Base-by-base conservation (phyloP, 495 filamentous ascomycete species). In the Darksidea phi region DNA sequence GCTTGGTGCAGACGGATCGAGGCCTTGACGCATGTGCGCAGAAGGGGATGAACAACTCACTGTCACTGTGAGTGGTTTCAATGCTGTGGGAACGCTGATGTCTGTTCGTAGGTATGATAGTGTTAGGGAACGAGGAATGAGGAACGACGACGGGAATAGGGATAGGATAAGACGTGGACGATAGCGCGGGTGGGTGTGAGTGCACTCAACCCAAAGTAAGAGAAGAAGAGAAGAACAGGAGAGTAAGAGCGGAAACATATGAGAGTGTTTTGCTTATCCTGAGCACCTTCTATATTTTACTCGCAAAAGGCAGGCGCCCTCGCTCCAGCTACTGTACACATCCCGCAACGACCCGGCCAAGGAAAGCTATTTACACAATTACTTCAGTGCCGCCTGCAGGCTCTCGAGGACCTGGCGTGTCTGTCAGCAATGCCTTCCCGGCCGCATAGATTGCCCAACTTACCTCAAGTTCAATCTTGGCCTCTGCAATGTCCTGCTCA, bases 401-500 rank as follows among this genome's bases (percentile, higher is more conserved):
- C 71, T 76, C 70, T 78, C 76, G 23, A 77, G 58, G 18, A 77
- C 75, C 75, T 77, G 17, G 43, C 17, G n/a, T 18, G 10, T n/a
- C n/a, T 48, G 59, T 57, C 37, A 21, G 45, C 17, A 47, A 63
- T 52, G 36, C 24, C 7, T 52, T 11, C 10, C 26, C 54, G 5
- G n/a, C 15, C 6, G 47, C 28, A 15, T 2, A 32, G 7, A 11
- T 34, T 37, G 12, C 18, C 25, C 12, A n/a, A 68, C 80, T 63
- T 78, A 96, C 94, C 88, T 97, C 94, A 64, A 99, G 78, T 81
- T 99, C 95, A 73, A 97, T 90, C 83, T 94, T 97, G 57, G 94
- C 94, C 84, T 97, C 94, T 57, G 91, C 92, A 75, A 96, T 89
- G 72, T 99, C 94, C 78, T 91, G 88, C 84, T 97, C 94, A 74